Evolutionary conservation across 345 rosid species (phyloP).

Genomic region (Euphorbia lathyris): DNA sequence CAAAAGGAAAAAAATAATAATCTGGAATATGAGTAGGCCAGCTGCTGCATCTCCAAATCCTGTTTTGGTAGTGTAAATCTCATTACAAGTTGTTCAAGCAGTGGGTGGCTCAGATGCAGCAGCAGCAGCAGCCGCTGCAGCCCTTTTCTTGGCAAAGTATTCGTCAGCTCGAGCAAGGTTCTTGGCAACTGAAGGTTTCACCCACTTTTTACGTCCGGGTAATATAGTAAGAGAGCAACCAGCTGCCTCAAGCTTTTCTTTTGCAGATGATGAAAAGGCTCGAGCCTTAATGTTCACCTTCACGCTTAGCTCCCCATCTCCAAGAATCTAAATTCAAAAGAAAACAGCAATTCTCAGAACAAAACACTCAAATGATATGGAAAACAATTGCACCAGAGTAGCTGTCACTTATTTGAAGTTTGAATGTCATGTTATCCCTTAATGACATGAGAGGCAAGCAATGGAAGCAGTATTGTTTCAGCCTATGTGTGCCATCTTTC

Average conservation of each 20-base stretch:
- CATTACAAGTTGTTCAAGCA: constrained; percentile 27
- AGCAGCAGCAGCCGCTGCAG: constrained; percentile 7
- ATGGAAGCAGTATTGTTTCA: not conserved
- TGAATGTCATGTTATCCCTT: not conserved
- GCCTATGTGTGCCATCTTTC: not conserved
- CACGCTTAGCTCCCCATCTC: constrained; percentile 69
- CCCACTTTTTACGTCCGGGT: constrained; percentile 93
- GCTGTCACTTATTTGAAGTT: not conserved
- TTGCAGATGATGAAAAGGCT: constrained; percentile 70
- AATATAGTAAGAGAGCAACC: constrained; percentile 75
- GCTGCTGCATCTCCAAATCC: not conserved
- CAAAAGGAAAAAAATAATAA: not conserved
- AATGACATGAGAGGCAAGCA: not conserved
- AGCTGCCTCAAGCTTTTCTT: constrained; percentile 75
- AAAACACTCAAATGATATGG: not conserved
- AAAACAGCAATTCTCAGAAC: not conserved
- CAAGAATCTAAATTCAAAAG: constrained; percentile 55
- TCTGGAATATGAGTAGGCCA: not conserved
- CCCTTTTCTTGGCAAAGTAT: constrained; percentile 85
- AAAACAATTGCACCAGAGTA: not conserved
- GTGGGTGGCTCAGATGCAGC: constrained; percentile 46
- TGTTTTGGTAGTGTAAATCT: not conserved
- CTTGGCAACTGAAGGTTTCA: constrained; percentile 79
- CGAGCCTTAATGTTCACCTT: constrained; percentile 82
- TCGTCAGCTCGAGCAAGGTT: constrained; percentile 79